Evolutionary conservation across 2,329 filamentous ascomycete genomes (phyloP).

Genomic region (Alternaria metachromatica): DNA sequence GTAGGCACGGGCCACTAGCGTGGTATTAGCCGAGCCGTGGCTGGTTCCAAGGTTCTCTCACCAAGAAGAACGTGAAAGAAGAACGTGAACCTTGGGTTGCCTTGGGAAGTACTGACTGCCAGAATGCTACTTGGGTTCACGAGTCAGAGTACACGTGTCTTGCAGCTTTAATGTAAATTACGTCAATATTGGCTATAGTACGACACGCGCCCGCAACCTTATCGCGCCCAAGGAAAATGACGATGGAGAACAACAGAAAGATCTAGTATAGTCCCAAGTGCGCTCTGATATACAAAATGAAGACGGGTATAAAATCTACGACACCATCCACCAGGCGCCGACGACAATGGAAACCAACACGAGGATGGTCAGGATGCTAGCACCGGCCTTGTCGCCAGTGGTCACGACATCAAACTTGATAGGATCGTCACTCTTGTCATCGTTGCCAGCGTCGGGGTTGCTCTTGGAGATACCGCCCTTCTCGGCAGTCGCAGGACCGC

Average conservation of each 20-base stretch:
- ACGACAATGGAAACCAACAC: constrained; percentile 62
- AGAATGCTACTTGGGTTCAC: not conserved
- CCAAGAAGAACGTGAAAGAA: not conserved
- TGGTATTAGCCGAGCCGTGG: constrained; percentile 9
- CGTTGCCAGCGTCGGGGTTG: constrained; percentile 51
- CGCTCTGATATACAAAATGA: constrained; percentile 1
- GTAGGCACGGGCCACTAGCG: constrained; percentile 8
- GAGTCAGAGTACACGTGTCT: not conserved
- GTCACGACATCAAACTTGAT: constrained; percentile 53
- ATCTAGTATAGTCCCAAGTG: not conserved
- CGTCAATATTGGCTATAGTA: not conserved
- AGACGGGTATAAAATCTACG: constrained; percentile 25
- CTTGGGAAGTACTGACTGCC: no score
- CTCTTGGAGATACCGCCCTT: constrained; percentile 61
- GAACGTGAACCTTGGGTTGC: no score
- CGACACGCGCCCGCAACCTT: not conserved
- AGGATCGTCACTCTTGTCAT: constrained; percentile 38
- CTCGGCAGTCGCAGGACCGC: constrained; percentile 53
- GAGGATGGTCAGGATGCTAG: constrained; percentile 68
- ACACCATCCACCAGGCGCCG: constrained; percentile 63
- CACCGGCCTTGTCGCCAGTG: constrained; percentile 70
- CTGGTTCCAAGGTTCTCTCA: not conserved
- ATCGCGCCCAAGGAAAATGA: not conserved
- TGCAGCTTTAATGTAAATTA: not conserved
- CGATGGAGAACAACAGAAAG: not conserved